phyloP scores from a whole-genome alignment of 345 rosid species.

The Firmiana major region DNA sequence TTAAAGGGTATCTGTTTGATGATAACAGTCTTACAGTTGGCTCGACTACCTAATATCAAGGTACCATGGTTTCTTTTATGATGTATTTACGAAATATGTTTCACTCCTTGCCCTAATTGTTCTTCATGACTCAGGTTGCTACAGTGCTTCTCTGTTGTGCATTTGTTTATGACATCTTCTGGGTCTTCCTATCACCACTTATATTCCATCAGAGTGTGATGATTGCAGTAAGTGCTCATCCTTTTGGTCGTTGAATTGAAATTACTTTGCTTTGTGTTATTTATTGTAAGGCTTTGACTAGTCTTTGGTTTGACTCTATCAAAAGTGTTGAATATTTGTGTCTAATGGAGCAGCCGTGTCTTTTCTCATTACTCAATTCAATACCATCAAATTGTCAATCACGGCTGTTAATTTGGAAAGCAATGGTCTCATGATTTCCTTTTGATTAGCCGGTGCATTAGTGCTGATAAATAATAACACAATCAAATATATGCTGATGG shows the following conservation, averaged over 20 bases:
- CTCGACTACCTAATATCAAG: constrained; percentile 92
- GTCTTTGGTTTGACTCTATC: neutral
- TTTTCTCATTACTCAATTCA: neutral
- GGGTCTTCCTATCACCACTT: constrained; percentile 92
- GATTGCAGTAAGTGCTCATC: constrained; percentile 69
- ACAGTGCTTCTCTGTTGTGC: constrained; percentile 91
- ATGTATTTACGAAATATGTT: constrained; percentile 1
- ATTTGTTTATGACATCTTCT: constrained; percentile 94
- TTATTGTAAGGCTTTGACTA: neutral
- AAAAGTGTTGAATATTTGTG: neutral
- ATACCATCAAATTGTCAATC: neutral
- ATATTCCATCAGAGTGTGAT: constrained; percentile 90
- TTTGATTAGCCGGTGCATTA: neutral
- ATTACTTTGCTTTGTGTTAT: neutral
- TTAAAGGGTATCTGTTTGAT: constrained; percentile 93
- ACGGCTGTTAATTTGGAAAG: neutral
- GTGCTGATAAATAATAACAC: neutral
- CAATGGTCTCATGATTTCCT: neutral
- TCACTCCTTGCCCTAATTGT: constrained; percentile 21
- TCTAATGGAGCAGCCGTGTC: neutral
- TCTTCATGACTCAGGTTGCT: constrained; percentile 63
- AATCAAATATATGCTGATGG: neutral
- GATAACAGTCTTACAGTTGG: constrained; percentile 91
- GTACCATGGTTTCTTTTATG: constrained; percentile 32
- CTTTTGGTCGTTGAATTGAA: neutral